Percentiles rank a stretch among this genome's conserved stretches.
These are phyloP conservation scores for Pichia deserticola DNA, from an alignment of 805 yeast genomes.

Conservation along the genomic window DNA sequence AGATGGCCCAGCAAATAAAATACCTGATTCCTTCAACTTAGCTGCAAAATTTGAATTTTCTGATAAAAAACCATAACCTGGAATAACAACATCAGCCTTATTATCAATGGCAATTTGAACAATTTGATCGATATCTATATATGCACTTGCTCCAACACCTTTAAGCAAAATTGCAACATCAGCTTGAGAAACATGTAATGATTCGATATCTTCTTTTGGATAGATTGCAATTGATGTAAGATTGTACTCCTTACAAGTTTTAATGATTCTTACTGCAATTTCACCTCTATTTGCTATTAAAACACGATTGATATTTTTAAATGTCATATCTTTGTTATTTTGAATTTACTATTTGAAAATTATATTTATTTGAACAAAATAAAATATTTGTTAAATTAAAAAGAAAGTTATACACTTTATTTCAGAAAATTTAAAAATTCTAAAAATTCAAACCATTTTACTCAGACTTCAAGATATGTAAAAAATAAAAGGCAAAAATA, in stretches of 20 bases:
- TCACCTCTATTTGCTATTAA: constrained; percentile 23
- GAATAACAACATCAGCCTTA: constrained; percentile 31
- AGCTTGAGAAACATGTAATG: constrained; percentile 24
- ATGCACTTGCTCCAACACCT: constrained; percentile 26
- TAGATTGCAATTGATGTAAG: constrained; percentile 19
- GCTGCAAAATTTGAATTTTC: constrained; percentile 25
- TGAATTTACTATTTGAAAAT: too few relatives aligned
- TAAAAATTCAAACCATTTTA: too few relatives aligned
- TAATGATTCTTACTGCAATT: constrained; percentile 21
- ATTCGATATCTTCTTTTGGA: constrained; percentile 23
- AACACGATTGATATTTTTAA: constrained; percentile 13
- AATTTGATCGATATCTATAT: constrained; percentile 17
- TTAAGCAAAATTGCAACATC: constrained; percentile 18
- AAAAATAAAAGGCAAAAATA: too few relatives aligned
- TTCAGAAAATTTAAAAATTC: too few relatives aligned
- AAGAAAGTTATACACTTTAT: too few relatives aligned
- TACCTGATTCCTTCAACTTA: constrained; percentile 10
- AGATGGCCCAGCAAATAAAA: constrained; percentile 24
- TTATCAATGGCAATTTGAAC: constrained; percentile 25
- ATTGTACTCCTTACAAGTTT: constrained; percentile 14
- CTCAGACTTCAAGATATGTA: too few relatives aligned
- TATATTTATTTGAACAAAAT: too few relatives aligned
- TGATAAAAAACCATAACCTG: constrained; percentile 35
- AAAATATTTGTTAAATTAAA: too few relatives aligned
- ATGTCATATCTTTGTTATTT: background rate